These are phyloP conservation scores for Ramichloridium luteum DNA, from an alignment of 2,329 filamentous ascomycete species.

Conservation along the genomic window DNA sequence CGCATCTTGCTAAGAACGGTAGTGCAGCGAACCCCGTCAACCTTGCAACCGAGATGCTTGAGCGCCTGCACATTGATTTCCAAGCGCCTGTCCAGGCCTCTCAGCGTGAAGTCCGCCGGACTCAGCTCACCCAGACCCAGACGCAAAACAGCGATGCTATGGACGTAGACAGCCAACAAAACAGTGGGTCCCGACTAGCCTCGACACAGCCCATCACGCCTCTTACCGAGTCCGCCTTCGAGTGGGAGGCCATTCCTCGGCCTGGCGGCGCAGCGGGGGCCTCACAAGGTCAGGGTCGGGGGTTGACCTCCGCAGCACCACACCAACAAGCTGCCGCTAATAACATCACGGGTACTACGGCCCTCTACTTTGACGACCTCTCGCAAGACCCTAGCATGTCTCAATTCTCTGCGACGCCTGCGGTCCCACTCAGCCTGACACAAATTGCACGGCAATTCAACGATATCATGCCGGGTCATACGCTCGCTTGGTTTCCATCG, in stretches of 20 bases:
- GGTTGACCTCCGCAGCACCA: too few species aligned
- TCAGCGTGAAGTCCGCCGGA: conserved; percentile 22
- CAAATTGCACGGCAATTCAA: conserved; percentile 79
- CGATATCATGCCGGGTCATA: conserved; percentile 80
- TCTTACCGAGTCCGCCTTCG: conserved; percentile 58
- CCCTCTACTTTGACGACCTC: conserved; percentile 39
- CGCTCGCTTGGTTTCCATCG: conserved; percentile 86
- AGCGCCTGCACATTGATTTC: conserved; percentile 81
- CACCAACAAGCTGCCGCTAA: not conserved
- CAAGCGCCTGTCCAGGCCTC: conserved; percentile 50
- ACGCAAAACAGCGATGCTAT: conserved; percentile 46
- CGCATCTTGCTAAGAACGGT: conserved; percentile 61
- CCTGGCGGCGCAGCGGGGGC: conserved; percentile 38
- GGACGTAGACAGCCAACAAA: conserved; percentile 50
- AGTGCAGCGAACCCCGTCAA: conserved; percentile 64
- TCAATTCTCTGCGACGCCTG: conserved; percentile 71
- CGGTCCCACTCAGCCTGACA: conserved; percentile 71
- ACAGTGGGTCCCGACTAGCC: conserved; percentile 42
- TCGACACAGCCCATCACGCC: conserved; percentile 80
- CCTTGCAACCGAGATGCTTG: conserved; percentile 90
- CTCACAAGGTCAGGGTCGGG: conserved; percentile 31
- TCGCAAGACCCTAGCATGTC: conserved; percentile 72
- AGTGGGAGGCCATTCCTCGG: conserved; percentile 68
- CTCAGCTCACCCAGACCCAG: conserved; percentile 19
- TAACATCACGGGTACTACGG: conserved; percentile 11